Percentiles rank a stretch among this genome's conserved stretches.
phyloP scores from a whole-genome alignment of 2,329 filamentous ascomycete species.

The Fusarium subtropicale region DNA sequence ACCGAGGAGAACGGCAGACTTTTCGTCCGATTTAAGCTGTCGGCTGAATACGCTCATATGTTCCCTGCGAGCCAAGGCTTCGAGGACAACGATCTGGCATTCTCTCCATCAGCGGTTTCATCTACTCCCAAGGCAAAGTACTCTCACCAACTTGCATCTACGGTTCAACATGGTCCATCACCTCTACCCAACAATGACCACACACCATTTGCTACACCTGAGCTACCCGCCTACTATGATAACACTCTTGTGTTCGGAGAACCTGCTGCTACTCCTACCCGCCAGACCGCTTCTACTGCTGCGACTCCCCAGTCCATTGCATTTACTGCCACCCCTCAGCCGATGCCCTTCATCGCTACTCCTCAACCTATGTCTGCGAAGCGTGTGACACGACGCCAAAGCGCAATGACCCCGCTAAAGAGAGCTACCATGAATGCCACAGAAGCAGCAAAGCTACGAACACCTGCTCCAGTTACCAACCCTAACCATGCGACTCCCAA shows the following conservation, averaged over 20 bases:
- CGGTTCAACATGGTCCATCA: neutral
- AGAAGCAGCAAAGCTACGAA: neutral
- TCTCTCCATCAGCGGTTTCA: conserved; percentile 41
- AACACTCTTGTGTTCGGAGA: conserved; percentile 22
- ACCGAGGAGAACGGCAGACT: conserved; percentile 48
- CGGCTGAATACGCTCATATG: conserved; percentile 47
- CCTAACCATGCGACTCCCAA: neutral
- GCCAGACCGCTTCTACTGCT: too few species aligned
- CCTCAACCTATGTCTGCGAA: neutral
- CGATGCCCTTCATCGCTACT: neutral
- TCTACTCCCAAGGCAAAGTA: conserved; percentile 42
- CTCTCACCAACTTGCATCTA: neutral
- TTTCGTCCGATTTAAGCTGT: conserved; percentile 55
- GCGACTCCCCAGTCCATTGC: too few species aligned
- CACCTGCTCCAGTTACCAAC: neutral
- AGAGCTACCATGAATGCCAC: neutral
- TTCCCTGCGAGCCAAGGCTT: conserved; percentile 49
- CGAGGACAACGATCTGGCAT: conserved; percentile 45
- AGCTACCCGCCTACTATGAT: conserved; percentile 12
- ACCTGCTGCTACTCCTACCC: neutral
- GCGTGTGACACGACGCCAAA: conserved; percentile 12
- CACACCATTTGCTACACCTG: conserved; percentile 7
- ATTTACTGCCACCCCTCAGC: too few species aligned
- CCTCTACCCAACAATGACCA: neutral
- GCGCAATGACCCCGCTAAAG: conserved; percentile 8